Evolutionary conservation across 768 basidiomycete species (phyloP).

Genomic region (Pleurotus eryngii): DNA sequence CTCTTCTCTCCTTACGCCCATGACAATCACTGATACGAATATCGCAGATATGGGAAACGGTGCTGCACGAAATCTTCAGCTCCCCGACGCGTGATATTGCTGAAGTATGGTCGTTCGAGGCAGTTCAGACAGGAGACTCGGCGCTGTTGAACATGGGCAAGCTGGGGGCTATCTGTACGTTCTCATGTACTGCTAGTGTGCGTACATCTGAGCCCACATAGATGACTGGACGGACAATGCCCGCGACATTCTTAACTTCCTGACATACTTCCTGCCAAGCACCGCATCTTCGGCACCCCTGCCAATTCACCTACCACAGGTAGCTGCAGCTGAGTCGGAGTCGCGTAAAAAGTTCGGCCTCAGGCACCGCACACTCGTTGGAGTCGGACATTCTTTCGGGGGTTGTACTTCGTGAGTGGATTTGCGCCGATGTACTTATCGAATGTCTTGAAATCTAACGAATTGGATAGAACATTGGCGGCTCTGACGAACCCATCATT

Average conservation of each 20-base stretch:
- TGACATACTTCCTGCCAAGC: constrained; percentile 60
- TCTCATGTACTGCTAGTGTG: not conserved
- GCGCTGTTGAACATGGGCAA: constrained; percentile 60
- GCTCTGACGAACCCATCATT: constrained; percentile 61
- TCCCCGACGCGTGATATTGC: constrained; percentile 35
- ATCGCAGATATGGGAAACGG: constrained; percentile 75
- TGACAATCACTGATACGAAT: not conserved
- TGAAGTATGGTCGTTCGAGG: constrained; percentile 84
- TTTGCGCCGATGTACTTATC: not conserved
- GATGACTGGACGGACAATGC: constrained; percentile 78
- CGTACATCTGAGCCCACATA: constrained; percentile 21
- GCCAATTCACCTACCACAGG: constrained; percentile 51
- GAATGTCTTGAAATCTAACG: not conserved
- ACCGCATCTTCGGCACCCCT: constrained; percentile 28
- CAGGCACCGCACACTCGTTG: constrained; percentile 51
- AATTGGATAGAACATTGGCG: constrained; percentile 50
- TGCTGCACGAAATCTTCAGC: constrained; percentile 49
- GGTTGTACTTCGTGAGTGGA: constrained; percentile 68
- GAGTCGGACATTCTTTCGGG: constrained; percentile 82
- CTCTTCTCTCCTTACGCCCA: not conserved
- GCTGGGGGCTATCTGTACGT: constrained; percentile 59
- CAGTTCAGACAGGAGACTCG: constrained; percentile 84
- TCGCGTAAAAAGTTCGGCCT: constrained; percentile 48
- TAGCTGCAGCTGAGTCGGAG: constrained; percentile 38
- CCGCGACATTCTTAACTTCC: constrained; percentile 77